phyloP scores from a whole-genome alignment of 78 protist species.

The Dictyostelium citrinum region DNA sequence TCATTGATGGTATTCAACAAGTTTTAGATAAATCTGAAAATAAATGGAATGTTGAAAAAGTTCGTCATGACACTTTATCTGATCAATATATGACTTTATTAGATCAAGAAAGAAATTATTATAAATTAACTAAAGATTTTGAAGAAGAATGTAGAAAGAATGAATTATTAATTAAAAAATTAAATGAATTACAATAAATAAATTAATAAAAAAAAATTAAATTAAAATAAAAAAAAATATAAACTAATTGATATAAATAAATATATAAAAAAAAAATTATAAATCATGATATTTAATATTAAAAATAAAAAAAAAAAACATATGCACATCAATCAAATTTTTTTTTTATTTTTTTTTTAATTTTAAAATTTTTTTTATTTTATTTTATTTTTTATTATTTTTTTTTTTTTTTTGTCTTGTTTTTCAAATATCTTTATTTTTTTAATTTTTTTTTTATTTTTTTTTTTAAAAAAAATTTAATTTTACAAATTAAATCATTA shows the following conservation, averaged over 20 bases:
- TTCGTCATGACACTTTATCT: constrained; percentile 1
- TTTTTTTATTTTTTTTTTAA: no score
- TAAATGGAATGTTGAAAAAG: constrained; percentile 41
- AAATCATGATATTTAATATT: background rate
- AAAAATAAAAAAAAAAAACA: no score
- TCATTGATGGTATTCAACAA: constrained; percentile 37
- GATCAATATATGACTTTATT: constrained; percentile 52
- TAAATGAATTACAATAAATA: constrained; percentile 28
- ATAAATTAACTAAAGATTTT: constrained; percentile 82
- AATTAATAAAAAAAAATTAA: background rate
- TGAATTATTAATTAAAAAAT: constrained; percentile 22
- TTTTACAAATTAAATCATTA: background rate
- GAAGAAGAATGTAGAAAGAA: constrained; percentile 81
- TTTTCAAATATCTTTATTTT: background rate
- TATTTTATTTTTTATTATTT: background rate
- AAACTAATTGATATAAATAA: background rate
- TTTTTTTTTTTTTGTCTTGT: background rate
- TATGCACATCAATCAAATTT: no score
- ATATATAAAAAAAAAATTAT: background rate
- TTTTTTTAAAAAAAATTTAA: background rate
- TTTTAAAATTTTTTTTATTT: background rate
- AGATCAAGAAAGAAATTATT: constrained; percentile 89
- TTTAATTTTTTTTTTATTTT: background rate
- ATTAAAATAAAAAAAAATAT: no score
- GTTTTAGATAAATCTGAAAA: constrained; percentile 34